phyloP scores from a whole-genome alignment of 306 rosid genomes.

The Cucurbita moschata region DNA sequence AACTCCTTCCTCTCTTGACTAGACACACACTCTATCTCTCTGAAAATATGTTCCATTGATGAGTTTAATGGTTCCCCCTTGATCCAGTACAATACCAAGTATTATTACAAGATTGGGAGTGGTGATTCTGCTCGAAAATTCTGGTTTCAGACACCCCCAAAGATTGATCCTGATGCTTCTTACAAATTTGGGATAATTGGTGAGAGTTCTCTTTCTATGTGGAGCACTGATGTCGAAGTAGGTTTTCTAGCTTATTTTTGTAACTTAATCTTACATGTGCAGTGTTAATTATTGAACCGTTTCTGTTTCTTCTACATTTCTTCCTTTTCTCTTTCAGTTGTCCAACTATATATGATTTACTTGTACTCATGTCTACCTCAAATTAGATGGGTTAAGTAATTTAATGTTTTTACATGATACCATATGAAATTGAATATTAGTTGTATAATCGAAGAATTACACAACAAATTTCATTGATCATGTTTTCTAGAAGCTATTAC shows the following conservation, averaged over 20 bases:
- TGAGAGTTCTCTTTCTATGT: constrained; percentile 14
- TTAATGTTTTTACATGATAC: not conserved
- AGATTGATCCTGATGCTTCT: constrained; percentile 46
- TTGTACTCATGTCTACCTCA: not conserved
- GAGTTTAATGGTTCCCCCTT: constrained; percentile 9
- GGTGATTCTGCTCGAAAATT: constrained; percentile 79
- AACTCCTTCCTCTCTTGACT: not conserved
- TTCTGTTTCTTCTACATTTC: not conserved
- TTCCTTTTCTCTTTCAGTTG: not conserved
- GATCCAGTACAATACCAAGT: constrained; percentile 64
- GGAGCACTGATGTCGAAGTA: not conserved
- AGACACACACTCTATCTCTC: not conserved
- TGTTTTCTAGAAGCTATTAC: not conserved
- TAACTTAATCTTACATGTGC: not conserved
- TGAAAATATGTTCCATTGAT: not conserved
- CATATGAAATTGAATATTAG: not conserved
- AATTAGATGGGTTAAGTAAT: not conserved
- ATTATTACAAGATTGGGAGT: constrained; percentile 75
- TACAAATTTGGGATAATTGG: constrained; percentile 95
- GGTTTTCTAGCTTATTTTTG: not conserved
- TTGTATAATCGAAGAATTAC: not conserved
- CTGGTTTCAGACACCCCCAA: constrained; percentile 76
- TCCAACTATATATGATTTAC: not conserved
- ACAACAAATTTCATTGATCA: not conserved
- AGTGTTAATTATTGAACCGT: not conserved